phyloP scores from a whole-genome alignment of 441 rosid species.

The Populus hybrid region DNA sequence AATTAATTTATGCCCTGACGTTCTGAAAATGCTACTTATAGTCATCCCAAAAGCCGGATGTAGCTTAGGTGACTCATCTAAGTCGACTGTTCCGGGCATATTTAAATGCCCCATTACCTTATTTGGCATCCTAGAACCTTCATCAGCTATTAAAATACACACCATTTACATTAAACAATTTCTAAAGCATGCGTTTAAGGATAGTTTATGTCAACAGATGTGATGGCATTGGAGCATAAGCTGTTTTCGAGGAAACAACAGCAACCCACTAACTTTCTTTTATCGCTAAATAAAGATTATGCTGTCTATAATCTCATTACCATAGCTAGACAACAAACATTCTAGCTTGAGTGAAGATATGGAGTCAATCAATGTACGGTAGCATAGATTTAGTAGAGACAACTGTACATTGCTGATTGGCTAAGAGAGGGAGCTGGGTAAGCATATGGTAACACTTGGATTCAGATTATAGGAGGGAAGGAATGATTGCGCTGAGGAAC shows the following conservation, averaged over 20 bases:
- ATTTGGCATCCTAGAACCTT: conserved; percentile 52
- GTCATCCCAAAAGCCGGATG: conserved; percentile 21
- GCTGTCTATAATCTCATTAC: background rate
- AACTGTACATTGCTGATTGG: conserved; percentile 28
- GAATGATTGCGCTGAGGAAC: background rate
- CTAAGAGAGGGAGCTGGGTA: conserved; percentile 15
- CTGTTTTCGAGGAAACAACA: conserved; percentile 46
- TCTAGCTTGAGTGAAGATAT: no score
- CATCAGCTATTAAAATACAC: conserved; percentile 24
- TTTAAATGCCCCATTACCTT: conserved; percentile 35
- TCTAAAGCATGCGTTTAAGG: conserved; percentile 34
- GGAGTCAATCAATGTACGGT: background rate
- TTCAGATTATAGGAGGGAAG: background rate
- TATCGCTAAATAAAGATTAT: background rate
- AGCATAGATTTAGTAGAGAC: conserved; percentile 11
- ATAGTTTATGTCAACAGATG: conserved; percentile 35
- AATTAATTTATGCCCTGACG: conserved; percentile 28
- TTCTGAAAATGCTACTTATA: conserved; percentile 24
- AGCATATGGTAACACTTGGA: conserved; percentile 36
- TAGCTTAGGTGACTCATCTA: conserved; percentile 29
- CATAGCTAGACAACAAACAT: background rate
- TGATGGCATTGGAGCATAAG: conserved; percentile 28
- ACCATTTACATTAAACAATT: conserved; percentile 26
- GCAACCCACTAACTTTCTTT: conserved; percentile 42
- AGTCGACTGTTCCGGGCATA: background rate